Conservation (phyloP, 139 green algal species). For the Volvox africanus region DNA sequence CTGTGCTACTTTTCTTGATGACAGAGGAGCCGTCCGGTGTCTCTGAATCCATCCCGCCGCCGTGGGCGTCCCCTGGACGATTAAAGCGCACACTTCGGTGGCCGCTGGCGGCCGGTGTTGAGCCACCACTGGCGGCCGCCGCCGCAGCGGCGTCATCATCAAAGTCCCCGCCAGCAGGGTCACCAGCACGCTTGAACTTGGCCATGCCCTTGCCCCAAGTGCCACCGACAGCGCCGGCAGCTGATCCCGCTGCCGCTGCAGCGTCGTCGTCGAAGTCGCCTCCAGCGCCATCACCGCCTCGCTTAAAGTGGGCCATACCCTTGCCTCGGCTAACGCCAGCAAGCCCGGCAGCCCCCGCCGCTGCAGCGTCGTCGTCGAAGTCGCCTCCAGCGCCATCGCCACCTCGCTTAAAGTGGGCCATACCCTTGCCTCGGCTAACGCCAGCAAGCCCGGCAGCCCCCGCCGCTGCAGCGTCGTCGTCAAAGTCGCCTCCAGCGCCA, state of each 20-base stretch:
- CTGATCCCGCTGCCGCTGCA: not conserved
- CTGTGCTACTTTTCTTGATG: not conserved
- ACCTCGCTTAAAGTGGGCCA: not conserved
- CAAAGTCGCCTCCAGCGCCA: not conserved
- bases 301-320: conserved; percentile 17
- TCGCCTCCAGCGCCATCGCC: not conserved
- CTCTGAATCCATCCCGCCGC: conserved; percentile 1
- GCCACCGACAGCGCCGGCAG: not conserved
- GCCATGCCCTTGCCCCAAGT: not conserved
- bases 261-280: not conserved
- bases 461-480: not conserved
- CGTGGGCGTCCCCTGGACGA: not conserved
- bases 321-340: not conserved
- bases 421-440: not conserved
- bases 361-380: not conserved
- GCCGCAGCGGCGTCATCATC: not conserved
- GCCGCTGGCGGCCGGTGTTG: not conserved
- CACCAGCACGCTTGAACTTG: not conserved
- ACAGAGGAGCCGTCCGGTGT: not conserved
- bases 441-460: not conserved
- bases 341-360: not conserved
- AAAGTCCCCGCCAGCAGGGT: not conserved
- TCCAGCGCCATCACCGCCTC: not conserved
- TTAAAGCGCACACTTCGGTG: not conserved
- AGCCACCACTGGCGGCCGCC: not conserved